Conservation (phyloP, 768 basidiomycete genomes). For the Suillus tomentosus region DNA sequence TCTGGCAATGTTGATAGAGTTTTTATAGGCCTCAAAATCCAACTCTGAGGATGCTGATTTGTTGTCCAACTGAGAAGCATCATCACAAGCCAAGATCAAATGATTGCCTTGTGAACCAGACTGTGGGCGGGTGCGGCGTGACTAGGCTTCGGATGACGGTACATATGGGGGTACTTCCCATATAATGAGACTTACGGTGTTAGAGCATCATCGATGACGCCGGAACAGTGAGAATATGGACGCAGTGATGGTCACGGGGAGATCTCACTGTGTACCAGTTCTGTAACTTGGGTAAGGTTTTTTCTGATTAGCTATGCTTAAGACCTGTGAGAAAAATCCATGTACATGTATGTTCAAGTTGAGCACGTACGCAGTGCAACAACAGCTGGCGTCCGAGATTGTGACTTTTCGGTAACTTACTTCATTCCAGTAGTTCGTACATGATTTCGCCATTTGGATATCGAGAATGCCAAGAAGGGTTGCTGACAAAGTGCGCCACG, state of each 20-base stretch:
- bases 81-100: not conserved
- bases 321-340: not conserved
- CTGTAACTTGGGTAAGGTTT: not conserved
- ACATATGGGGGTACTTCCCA: not conserved
- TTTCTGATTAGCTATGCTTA: not conserved
- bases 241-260: not conserved
- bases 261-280: not conserved
- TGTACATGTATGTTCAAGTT: not conserved
- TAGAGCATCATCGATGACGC: not conserved
- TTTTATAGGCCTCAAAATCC: conserved; percentile 5
- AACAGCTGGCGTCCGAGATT: not conserved
- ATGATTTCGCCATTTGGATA: not conserved
- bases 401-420: not conserved
- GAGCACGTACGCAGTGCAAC: not conserved
- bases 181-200: not conserved
- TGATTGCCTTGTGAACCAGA: conserved; percentile 1
- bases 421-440: not conserved
- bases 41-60: not conserved
- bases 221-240: not conserved
- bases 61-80: not conserved
- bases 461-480: not conserved
- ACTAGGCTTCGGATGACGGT: not conserved
- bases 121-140: not conserved
- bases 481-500: not conserved
- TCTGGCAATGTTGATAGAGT: not conserved